Evolutionary conservation across 768 basidiomycete species (phyloP), one percentile per base, ranked within the genome.

Genomic region (Dacryopinax spathularia): DNA sequence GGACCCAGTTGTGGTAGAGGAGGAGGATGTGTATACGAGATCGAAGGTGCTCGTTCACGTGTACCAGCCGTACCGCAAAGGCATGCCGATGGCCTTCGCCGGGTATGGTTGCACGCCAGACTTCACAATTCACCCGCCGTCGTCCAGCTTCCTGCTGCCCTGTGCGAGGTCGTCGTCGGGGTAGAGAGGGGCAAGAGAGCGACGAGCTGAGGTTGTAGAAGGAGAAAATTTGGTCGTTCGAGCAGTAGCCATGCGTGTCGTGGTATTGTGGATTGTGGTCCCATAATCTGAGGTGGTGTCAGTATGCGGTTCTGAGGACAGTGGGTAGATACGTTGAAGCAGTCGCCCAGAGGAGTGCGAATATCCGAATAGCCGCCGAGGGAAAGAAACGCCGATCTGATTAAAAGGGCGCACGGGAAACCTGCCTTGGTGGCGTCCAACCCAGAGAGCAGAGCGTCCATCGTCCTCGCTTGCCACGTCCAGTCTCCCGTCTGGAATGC

Each of bases 181-280:
- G 37, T 35, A 65, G 0, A 81, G 86, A 60, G 84, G 75, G 0
- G 81, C 84, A 16, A 86, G 83, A 34, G 73, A 74, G 39, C 77
- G 75, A 37, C 15, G 29, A 22, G 6, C 60, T 34, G 27, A 66
- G 63, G 39, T 68, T 69, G 80, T 91, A 97, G 90, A 91, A 96
- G 1, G 91, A 92, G 72, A 98, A 97, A 75, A 93, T 95, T 74
- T 98, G 93, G 62, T 89, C 91, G 68, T 94, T 95, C 94, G 94
- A 96, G 71, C 85, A 75, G 71, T 97, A 93, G 16, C 95, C 95
- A 29, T 73, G 69, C 18, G 73, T 69, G 72, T 97, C 93, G 37
- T 81, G 79, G 73, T 97, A 97, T 61, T 80, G 77, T 0, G 94
- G 88, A 69, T 97, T 96, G 73, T 96, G 97, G 65, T 89, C 91